Percentiles rank a stretch among this genome's conserved stretches.
Conservation (phyloP, 2,329 filamentous ascomycete species). For the Corynespora cassiicola region DNA sequence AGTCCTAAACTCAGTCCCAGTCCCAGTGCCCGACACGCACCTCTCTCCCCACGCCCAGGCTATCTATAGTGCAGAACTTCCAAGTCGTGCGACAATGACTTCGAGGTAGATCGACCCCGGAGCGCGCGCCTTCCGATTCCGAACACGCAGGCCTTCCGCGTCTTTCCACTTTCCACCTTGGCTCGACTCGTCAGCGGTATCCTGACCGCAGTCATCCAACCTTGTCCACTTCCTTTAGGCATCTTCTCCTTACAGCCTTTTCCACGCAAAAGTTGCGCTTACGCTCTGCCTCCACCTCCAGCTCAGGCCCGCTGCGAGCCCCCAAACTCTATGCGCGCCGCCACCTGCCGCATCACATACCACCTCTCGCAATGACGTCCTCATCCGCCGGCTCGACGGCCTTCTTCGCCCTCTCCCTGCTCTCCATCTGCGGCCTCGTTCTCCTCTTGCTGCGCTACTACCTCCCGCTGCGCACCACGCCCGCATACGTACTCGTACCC, state of each 20-base stretch:
- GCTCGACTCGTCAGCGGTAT: constrained; percentile 3
- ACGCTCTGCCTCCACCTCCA: constrained; percentile 1
- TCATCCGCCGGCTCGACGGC: constrained; percentile 79
- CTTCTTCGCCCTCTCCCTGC: constrained; percentile 75
- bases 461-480: constrained; percentile 87
- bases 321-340: constrained; percentile 23
- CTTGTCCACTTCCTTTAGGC: no score
- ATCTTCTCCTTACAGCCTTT: no score
- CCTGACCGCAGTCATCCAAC: no score
- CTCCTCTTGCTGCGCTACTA: constrained; percentile 88
- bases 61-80: no score
- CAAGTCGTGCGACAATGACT: no score
- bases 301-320: constrained; percentile 5
- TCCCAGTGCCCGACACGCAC: no score
- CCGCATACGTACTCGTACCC: constrained; percentile 86
- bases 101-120: constrained; percentile 13
- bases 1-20: no score
- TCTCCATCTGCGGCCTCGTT: constrained; percentile 76
- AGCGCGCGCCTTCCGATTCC: constrained; percentile 24
- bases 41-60: no score
- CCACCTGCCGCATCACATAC: constrained; percentile 10
- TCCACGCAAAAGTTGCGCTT: background rate
- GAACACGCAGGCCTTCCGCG: constrained; percentile 19
- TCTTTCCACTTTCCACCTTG: constrained; percentile 6
- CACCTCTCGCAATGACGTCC: constrained; percentile 54